A percentile compares a stretch with the other conserved stretches of the same genome.
Conservation (phyloP, 2,329 filamentous ascomycete species). For the Onygenales sp. region DNA sequence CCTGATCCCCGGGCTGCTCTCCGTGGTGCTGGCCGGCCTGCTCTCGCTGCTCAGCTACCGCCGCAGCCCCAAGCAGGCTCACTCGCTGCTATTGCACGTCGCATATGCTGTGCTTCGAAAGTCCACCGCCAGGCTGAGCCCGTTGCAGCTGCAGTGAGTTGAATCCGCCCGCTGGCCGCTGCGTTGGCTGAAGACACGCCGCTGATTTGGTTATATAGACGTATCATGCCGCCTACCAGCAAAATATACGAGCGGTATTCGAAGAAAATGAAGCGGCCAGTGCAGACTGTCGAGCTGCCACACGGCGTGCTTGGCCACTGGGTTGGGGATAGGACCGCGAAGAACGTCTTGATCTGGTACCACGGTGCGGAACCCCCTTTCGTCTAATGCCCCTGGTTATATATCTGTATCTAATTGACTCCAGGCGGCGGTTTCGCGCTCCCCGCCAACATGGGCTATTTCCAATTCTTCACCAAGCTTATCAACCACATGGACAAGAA, state of each 20-base stretch:
- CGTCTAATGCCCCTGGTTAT: neutral
- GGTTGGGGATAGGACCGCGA: constrained; percentile 27
- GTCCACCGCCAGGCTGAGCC: constrained; percentile 13
- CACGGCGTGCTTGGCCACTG: constrained; percentile 29
- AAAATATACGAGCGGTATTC: constrained; percentile 21
- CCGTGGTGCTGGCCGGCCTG: constrained; percentile 12
- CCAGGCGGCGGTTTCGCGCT: constrained; percentile 48
- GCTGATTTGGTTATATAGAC: constrained; percentile 11
- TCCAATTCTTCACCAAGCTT: constrained; percentile 39
- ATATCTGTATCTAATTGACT: neutral
- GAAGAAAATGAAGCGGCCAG: constrained; percentile 15
- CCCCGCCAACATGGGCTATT: constrained; percentile 37
- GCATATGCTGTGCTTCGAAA: constrained; percentile 15
- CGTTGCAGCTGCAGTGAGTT: constrained; percentile 5
- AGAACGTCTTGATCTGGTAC: constrained; percentile 31
- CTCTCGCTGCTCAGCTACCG: constrained; percentile 24
- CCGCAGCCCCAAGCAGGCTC: constrained; percentile 26
- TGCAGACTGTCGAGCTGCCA: constrained; percentile 22
- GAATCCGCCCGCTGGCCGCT: neutral
- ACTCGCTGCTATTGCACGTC: constrained; percentile 25
- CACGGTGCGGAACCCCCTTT: constrained; percentile 18
- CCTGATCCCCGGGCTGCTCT: constrained; percentile 17
- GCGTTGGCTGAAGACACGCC: neutral
- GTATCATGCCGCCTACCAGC: constrained; percentile 14
- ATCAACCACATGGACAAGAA: constrained; percentile 27